These are phyloP conservation scores for Lepidium didymum DNA, from an alignment of 345 rosid genomes.

Conservation along the genomic window DNA sequence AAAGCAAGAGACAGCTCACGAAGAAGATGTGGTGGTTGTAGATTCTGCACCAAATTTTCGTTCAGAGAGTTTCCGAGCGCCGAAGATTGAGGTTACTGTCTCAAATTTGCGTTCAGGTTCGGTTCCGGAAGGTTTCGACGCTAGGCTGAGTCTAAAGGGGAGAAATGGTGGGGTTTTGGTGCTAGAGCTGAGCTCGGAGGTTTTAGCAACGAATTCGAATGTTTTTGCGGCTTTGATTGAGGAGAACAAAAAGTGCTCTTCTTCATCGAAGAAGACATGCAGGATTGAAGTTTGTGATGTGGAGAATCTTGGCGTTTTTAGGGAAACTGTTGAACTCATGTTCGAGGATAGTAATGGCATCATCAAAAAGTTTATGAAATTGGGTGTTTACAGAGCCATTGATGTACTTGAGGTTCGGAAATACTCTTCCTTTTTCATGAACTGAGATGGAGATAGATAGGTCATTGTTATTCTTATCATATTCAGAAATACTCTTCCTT, in stretches of 20 bases:
- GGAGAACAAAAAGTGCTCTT: constrained; percentile 24
- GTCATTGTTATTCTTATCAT: not conserved
- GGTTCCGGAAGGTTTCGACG: constrained; percentile 31
- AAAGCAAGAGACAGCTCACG: constrained; percentile 22
- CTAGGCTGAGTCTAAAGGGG: constrained; percentile 66
- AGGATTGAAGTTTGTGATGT: constrained; percentile 77
- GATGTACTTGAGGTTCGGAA: constrained; percentile 74
- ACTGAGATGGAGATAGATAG: not conserved
- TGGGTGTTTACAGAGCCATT: constrained; percentile 67
- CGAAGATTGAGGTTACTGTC: constrained; percentile 21
- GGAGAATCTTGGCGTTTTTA: constrained; percentile 71
- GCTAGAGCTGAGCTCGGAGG: constrained; percentile 61
- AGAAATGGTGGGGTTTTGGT: constrained; percentile 61
- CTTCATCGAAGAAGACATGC: constrained; percentile 33
- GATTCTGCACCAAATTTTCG: constrained; percentile 28
- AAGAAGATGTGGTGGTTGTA: constrained; percentile 5
- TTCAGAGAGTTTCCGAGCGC: constrained; percentile 36
- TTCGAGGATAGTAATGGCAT: constrained; percentile 55
- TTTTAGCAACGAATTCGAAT: constrained; percentile 55
- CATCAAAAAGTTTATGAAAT: constrained; percentile 43
- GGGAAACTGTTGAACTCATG: constrained; percentile 79
- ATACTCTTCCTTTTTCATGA: not conserved
- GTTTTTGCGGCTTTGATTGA: constrained; percentile 51
- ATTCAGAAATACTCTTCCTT: constrained; percentile 17
- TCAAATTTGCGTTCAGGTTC: constrained; percentile 23